Evolutionary conservation across 495 filamentous ascomycete species (phyloP).

Genomic region (Tuber aestivum): DNA sequence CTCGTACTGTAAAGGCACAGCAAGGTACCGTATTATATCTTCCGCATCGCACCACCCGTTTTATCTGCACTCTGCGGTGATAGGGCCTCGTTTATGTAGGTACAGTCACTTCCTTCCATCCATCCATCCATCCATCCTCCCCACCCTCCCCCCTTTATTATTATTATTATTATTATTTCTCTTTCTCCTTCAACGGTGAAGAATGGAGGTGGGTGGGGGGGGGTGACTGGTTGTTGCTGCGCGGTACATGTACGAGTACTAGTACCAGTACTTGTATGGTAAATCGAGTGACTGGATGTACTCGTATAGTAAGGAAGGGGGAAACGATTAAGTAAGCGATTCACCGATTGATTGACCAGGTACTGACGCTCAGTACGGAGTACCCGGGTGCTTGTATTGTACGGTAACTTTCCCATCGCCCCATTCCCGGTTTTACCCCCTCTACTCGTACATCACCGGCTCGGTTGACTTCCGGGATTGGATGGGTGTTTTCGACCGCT

Average conservation of each 20-base stretch:
- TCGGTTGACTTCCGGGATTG: no score
- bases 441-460: no score
- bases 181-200: not conserved
- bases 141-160: no score
- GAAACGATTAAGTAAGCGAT: not conserved
- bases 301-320: no score
- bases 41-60: not conserved
- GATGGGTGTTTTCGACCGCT: no score
- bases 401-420: no score
- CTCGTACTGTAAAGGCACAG: not conserved
- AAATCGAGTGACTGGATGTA: not conserved
- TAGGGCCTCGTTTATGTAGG: not conserved
- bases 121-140: no score
- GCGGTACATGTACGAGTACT: no score
- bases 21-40: not conserved
- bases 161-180: no score
- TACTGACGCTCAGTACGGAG: no score
- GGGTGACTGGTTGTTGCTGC: not conserved
- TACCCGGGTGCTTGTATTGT: not conserved
- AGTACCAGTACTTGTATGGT: no score
- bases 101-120: not conserved
- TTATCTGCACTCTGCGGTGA: slow-evolving; percentile 1
- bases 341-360: not conserved
- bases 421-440: no score
- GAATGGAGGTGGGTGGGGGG: not conserved